Evolutionary conservation across 208 protist genomes (phyloP).

Genomic region (Trypanosoma vivax): DNA sequence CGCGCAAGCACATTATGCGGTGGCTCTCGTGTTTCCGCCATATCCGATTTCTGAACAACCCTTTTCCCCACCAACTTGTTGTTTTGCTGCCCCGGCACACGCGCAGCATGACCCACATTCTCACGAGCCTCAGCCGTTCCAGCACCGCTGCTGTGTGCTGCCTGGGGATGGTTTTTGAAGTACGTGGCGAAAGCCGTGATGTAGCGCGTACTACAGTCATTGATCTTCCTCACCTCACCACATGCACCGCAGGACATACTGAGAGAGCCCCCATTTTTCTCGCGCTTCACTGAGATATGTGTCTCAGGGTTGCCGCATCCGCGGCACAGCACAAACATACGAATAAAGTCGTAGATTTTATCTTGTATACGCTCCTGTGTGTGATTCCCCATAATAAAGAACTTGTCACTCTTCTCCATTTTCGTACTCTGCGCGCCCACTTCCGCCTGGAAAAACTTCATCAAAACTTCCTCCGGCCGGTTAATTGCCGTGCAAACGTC

Average conservation of each 20-base stretch:
- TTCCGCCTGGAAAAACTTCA: slow-evolving; percentile 87
- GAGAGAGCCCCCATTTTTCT: slow-evolving; percentile 40
- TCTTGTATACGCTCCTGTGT: slow-evolving; percentile 75
- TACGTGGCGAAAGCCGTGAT: slow-evolving; percentile 53
- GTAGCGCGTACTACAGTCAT: slow-evolving; percentile 39
- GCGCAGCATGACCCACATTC: no score
- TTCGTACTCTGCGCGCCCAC: slow-evolving; percentile 80
- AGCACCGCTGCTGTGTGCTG: slow-evolving; percentile 22
- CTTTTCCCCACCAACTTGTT: slow-evolving; percentile 12
- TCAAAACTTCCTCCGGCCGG: slow-evolving; percentile 80
- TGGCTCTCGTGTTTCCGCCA: slow-evolving; percentile 21
- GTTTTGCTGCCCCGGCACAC: slow-evolving; percentile 16
- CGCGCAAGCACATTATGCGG: slow-evolving; percentile 26
- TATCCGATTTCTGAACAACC: slow-evolving; percentile 20
- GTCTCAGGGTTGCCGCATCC: slow-evolving; percentile 88
- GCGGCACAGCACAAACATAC: slow-evolving; percentile 82
- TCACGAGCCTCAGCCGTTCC: slow-evolving; percentile 22
- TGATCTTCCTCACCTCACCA: slow-evolving; percentile 36
- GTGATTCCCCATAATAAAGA: slow-evolving; percentile 81
- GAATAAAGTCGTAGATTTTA: slow-evolving; percentile 82
- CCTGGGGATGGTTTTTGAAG: slow-evolving; percentile 66
- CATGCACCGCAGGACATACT: slow-evolving; percentile 71
- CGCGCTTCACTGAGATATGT: slow-evolving; percentile 35
- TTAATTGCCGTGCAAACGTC: slow-evolving; percentile 86
- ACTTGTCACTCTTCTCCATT: slow-evolving; percentile 82